phyloP scores from a whole-genome alignment of 2,329 filamentous ascomycete genomes.

The Aspergillus niger region DNA sequence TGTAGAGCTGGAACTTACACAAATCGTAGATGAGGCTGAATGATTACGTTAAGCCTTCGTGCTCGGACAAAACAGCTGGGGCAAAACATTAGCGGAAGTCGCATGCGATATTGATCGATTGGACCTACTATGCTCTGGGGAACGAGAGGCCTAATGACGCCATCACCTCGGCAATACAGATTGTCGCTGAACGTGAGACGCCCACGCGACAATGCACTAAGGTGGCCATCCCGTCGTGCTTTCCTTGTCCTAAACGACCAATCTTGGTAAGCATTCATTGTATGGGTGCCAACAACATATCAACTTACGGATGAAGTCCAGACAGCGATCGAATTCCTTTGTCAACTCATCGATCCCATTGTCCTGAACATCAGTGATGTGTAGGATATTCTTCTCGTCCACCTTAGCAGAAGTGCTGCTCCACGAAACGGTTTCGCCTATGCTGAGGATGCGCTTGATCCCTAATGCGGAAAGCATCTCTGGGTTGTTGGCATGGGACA shows the following conservation, averaged over 20 bases:
- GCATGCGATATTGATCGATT: neutral
- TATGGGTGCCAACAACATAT: neutral
- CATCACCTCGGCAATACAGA: slow-evolving; percentile 99
- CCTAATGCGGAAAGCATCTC: slow-evolving; percentile 76
- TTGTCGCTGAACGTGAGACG: slow-evolving; percentile 91
- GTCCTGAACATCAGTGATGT: slow-evolving; percentile 85
- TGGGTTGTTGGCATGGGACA: slow-evolving; percentile 91
- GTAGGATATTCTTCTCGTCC: slow-evolving; percentile 76
- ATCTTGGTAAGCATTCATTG: neutral
- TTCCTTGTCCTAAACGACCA: slow-evolving; percentile 70
- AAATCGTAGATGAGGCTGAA: slow-evolving; percentile 93
- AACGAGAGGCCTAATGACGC: slow-evolving; percentile 76
- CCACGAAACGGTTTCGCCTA: slow-evolving; percentile 88
- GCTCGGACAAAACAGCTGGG: slow-evolving; percentile 84
- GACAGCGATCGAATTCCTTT: slow-evolving; percentile 78
- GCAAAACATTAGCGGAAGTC: slow-evolving; percentile 6
- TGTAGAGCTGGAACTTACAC: slow-evolving; percentile 53
- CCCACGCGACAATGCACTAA: slow-evolving; percentile 96
- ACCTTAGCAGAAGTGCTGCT: slow-evolving; percentile 68
- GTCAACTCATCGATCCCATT: slow-evolving; percentile 94
- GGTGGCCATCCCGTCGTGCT: slow-evolving; percentile 74
- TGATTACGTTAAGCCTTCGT: slow-evolving; percentile 91
- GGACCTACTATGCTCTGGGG: slow-evolving; percentile 76
- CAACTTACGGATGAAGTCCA: slow-evolving; percentile 85
- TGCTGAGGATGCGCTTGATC: slow-evolving; percentile 84